phyloP scores from a whole-genome alignment of 305 asterid species.

The Fraxinus angustifolia region DNA sequence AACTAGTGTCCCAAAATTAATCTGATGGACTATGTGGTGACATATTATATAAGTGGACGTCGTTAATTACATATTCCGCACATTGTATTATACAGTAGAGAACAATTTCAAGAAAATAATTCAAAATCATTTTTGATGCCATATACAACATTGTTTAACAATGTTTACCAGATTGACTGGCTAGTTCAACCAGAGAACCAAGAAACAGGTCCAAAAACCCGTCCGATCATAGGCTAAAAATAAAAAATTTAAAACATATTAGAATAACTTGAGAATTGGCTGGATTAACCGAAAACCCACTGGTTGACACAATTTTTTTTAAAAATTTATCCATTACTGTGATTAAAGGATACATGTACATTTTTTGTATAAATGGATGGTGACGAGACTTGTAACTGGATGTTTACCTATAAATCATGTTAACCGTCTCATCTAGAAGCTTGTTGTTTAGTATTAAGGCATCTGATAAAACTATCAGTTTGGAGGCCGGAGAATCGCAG shows the following conservation, averaged over 20 bases:
- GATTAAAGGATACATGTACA: not conserved
- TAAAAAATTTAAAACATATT: not conserved
- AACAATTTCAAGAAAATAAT: not conserved
- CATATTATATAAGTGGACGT: not conserved
- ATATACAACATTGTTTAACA: not conserved
- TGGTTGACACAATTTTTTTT: not conserved
- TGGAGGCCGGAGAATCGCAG: slow-evolving; percentile 36
- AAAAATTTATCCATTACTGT: not conserved
- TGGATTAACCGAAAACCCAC: not conserved
- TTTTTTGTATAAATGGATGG: not conserved
- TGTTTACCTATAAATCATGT: not conserved
- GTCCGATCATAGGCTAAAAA: not conserved
- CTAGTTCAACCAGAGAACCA: not conserved
- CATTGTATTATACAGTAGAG: not conserved
- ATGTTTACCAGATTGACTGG: not conserved
- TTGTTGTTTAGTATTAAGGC: not conserved
- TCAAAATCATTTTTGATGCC: not conserved
- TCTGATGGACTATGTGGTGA: not conserved
- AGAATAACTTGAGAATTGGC: not conserved
- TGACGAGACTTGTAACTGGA: not conserved
- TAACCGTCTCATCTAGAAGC: not conserved
- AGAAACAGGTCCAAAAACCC: not conserved
- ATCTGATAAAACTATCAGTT: too few relatives aligned
- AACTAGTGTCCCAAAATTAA: not conserved
- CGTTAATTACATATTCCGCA: not conserved